Base-by-base conservation (phyloP, 768 basidiomycete species). In the Lentinula raphanica region DNA sequence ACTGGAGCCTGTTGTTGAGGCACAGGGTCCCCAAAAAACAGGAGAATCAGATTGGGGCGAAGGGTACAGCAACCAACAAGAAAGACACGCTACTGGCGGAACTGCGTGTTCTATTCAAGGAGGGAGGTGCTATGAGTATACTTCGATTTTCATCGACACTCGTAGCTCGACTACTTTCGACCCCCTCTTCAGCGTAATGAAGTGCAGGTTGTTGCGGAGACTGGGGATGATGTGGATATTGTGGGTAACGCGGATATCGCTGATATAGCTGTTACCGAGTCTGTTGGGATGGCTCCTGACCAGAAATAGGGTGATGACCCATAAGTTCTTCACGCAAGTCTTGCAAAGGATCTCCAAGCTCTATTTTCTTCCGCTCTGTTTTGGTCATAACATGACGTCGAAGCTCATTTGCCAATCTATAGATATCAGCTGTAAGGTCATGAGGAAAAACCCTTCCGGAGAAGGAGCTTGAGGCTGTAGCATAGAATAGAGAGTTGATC, bases 251-350 rank as follows among this genome's bases (percentile, higher is more conserved):
- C 15, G 49, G 27, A 32, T 67, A 67, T 28, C 51, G 64, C 12
- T 46, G 63, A 49, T 58, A 60, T 45, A n/a, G n/a, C n/a, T n/a
- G n/a, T n/a, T n/a, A n/a, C n/a, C 31, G 13, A 46, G 40, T 13
- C 19, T 53, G 2, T 29, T 40, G 27, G 19, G 39, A 9, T 29
- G 39, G 25, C 15, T 50, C 48, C 15, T 27, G 39, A 12, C 8
- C 3, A 7, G 54, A 42, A 19, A 32, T 72, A 2, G 73, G 76
- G 17, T 75, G 77, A 58, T 77, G 75, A 45, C 85, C 82, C 11
- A 76, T 76, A 2, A 96, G 72, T 62, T 90, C 85, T 36, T 86
- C 76, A 58, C 87, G 81, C 38, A 97, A 82, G 0, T 84, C 80
- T 53, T 80, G 80, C 3, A 96, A 76, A 65, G 88, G 85, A 46